Conservation (phyloP, 2,329 filamentous ascomycete species). For the Penicillium sp. region DNA sequence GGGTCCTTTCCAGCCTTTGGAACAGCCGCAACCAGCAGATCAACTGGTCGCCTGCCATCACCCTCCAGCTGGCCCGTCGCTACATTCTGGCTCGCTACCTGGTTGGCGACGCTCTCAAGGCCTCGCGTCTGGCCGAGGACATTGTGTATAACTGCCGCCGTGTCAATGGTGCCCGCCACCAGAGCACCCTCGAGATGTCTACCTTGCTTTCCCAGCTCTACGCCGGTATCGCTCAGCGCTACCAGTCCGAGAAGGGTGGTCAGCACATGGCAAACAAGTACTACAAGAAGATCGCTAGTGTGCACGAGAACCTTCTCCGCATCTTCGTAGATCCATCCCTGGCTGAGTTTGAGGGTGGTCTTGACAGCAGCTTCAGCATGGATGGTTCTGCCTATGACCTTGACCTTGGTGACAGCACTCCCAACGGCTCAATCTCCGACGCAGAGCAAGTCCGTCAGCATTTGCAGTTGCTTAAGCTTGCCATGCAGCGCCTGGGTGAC, state of each 20-base stretch:
- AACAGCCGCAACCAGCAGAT: conserved; percentile 52
- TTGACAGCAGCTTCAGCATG: conserved; percentile 30
- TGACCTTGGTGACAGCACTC: conserved; percentile 28
- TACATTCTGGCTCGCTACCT: conserved; percentile 59
- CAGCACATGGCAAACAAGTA: conserved; percentile 46
- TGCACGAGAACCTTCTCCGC: conserved; percentile 49
- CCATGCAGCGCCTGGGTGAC: conserved; percentile 47
- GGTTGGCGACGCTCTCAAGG: conserved; percentile 52
- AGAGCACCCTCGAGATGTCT: conserved; percentile 56
- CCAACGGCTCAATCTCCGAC: conserved; percentile 31
- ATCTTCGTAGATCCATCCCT: conserved; percentile 42
- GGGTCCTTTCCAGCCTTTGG: conserved; percentile 53
- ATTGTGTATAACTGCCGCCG: conserved; percentile 62
- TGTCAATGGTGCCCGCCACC: conserved; percentile 56
- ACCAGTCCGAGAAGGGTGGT: conserved; percentile 42
- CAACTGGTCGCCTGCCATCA: conserved; percentile 49
- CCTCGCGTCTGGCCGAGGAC: conserved; percentile 58
- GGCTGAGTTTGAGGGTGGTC: conserved; percentile 38
- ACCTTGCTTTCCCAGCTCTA: conserved; percentile 58
- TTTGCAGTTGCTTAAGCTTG: conserved; percentile 47
- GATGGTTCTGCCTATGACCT: conserved; percentile 32
- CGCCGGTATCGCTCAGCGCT: conserved; percentile 47
- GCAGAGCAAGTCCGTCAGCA: conserved; percentile 45
- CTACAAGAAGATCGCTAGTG: conserved; percentile 46
- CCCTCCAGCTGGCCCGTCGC: conserved; percentile 58